Evolutionary conservation across 1,139 yeast genomes (phyloP).

Genomic region (Candida sp.): DNA sequence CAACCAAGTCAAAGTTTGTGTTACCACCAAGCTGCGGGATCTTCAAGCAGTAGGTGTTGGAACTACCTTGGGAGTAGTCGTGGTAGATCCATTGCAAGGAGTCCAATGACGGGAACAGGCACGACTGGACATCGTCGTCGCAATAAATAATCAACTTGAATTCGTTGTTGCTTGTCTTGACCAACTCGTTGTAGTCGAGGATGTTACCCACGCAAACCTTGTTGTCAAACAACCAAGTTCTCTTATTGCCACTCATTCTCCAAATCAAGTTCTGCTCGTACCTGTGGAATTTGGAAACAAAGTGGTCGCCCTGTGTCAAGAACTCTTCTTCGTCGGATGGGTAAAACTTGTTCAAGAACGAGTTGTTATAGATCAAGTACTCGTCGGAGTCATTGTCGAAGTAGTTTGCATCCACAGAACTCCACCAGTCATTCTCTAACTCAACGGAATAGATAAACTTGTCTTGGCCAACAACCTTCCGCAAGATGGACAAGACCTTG

Average conservation of each 20-base stretch:
- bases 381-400: constrained; percentile 19
- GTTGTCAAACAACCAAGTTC: constrained; percentile 30
- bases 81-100: constrained; percentile 17
- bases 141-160: constrained; percentile 40
- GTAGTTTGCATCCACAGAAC: constrained; percentile 17
- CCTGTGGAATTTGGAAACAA: constrained; percentile 26
- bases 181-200: constrained; percentile 32
- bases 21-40: constrained; percentile 37
- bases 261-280: constrained; percentile 44
- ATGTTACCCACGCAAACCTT: constrained; percentile 38
- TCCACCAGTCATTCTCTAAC: constrained; percentile 19
- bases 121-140: constrained; percentile 30
- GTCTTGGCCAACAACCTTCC: constrained; percentile 6
- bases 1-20: constrained; percentile 23
- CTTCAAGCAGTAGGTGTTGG: constrained; percentile 29
- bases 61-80: constrained; percentile 9
- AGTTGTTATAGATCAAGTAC: constrained; percentile 16
- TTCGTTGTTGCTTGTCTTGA: constrained; percentile 16
- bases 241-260: constrained; percentile 30
- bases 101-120: constrained; percentile 27
- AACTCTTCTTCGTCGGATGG: neutral
- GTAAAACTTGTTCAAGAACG: constrained; percentile 13
- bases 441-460: constrained; percentile 21
- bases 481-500: constrained; percentile 13
- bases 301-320: constrained; percentile 4